These are phyloP conservation scores for Klebsormidium nitens DNA, from an alignment of 139 green algal genomes.

Conservation along the genomic window DNA sequence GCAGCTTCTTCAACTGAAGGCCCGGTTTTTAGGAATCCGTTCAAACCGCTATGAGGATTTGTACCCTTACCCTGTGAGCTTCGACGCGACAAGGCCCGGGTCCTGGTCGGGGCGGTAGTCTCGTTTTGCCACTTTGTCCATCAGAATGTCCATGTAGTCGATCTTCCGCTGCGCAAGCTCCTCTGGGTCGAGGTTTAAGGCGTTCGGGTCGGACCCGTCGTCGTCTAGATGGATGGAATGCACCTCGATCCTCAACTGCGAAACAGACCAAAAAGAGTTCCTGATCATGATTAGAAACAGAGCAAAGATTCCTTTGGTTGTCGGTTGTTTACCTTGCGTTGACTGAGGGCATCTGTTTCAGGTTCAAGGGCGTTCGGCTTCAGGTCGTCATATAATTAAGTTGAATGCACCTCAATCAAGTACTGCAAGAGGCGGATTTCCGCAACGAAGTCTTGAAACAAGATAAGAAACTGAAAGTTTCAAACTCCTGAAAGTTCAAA, in stretches of 20 bases:
- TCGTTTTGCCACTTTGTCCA: not conserved
- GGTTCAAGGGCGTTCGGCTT: not conserved
- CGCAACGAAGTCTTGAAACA: too few species aligned
- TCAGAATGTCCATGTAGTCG: constrained; percentile 1
- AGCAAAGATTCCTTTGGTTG: too few species aligned
- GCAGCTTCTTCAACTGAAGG: too few species aligned
- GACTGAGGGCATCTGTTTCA: too few species aligned
- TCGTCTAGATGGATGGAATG: not conserved
- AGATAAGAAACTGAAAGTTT: too few species aligned
- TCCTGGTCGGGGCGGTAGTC: not conserved
- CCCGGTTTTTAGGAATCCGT: too few species aligned
- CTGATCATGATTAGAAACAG: too few species aligned
- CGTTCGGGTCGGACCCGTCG: not conserved
- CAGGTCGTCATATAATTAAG: not conserved
- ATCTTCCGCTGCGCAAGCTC: not conserved
- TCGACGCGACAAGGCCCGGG: not conserved
- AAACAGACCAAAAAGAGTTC: too few species aligned
- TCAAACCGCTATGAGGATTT: too few species aligned
- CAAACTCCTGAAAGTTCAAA: too few species aligned
- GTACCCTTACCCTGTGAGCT: not conserved
- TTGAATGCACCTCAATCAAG: not conserved
- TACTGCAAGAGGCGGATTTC: not conserved
- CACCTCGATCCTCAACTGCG: constrained; percentile 5
- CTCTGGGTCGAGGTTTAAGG: not conserved
- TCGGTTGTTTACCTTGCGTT: too few species aligned